Conservation (phyloP, 768 basidiomycete genomes). For the Termitomyces bulborhizus region DNA sequence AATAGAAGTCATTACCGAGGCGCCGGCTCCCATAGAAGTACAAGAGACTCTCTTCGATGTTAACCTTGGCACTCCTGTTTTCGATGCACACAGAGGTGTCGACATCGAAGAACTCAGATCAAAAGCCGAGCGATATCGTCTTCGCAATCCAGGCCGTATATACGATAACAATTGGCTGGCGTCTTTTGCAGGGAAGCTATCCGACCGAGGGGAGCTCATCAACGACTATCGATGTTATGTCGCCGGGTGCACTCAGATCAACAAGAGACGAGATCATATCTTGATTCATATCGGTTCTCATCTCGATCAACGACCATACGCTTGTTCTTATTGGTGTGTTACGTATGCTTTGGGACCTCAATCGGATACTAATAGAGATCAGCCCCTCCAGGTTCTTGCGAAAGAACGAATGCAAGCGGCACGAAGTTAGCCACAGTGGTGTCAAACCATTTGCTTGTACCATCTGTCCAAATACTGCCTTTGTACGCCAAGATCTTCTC, state of each 20-base stretch:
- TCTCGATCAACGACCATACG: slow-evolving; percentile 61
- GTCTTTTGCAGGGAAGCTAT: slow-evolving; percentile 62
- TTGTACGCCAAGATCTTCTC: slow-evolving; percentile 63
- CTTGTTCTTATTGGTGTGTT: slow-evolving; percentile 59
- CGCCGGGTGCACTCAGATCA: slow-evolving; percentile 56
- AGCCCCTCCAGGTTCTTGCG: slow-evolving; percentile 62
- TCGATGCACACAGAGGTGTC: slow-evolving; percentile 62
- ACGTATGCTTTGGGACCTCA: neutral
- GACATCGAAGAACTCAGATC: slow-evolving; percentile 45
- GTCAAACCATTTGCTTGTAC: slow-evolving; percentile 53
- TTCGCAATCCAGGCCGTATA: slow-evolving; percentile 47
- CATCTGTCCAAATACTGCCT: slow-evolving; percentile 48
- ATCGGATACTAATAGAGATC: slow-evolving; percentile 1
- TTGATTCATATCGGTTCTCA: slow-evolving; percentile 70
- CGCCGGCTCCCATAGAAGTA: neutral
- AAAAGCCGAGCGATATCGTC: slow-evolving; percentile 48
- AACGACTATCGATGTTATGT: slow-evolving; percentile 67
- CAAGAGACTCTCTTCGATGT: slow-evolving; percentile 12
- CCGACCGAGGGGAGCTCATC: slow-evolving; percentile 47
- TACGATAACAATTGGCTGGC: slow-evolving; percentile 63
- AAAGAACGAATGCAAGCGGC: slow-evolving; percentile 74
- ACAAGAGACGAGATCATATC: slow-evolving; percentile 72
- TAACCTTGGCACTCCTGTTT: slow-evolving; percentile 44
- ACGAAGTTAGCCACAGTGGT: slow-evolving; percentile 60
- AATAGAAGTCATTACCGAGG: neutral